Conservation (phyloP, 1,284 basidiomycete genomes). For the Pseudozyma thailandica region DNA sequence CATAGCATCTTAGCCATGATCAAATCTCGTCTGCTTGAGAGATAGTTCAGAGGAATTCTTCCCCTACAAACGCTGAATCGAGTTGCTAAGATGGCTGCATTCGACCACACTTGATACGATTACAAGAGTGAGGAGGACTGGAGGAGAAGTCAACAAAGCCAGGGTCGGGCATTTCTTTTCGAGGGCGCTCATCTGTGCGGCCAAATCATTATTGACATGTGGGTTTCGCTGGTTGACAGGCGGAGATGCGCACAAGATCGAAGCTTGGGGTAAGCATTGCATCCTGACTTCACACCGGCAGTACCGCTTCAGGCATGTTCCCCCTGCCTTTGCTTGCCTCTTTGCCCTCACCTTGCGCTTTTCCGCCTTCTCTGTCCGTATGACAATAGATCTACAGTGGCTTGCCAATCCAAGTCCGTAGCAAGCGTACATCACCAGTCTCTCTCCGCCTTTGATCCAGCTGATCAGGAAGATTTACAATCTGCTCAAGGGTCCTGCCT, state of each 20-base stretch:
- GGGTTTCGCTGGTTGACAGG: conserved; percentile 16
- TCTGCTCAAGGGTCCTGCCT: conserved; percentile 15
- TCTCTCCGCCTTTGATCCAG: not conserved
- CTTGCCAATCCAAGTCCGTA: conserved; percentile 6
- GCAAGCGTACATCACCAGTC: not conserved
- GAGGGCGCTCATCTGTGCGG: not conserved
- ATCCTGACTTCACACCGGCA: conserved; percentile 11
- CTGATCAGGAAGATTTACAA: conserved; percentile 4
- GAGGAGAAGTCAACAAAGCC: not conserved
- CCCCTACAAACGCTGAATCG: too few species aligned
- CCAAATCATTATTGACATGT: conserved; percentile 9
- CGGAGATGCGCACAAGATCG: conserved; percentile 20
- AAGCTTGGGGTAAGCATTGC: conserved; percentile 46
- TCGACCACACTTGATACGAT: too few species aligned
- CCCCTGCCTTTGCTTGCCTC: not conserved
- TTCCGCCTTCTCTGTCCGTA: not conserved
- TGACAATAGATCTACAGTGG: conserved; percentile 22
- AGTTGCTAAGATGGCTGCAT: too few species aligned
- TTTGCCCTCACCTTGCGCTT: conserved; percentile 2
- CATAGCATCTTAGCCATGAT: conserved; percentile 8
- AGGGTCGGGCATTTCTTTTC: not conserved
- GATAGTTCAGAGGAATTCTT: too few species aligned
- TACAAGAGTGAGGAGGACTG: not conserved
- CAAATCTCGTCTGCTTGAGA: too few species aligned
- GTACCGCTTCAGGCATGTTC: not conserved